phyloP scores from a whole-genome alignment of 2,329 filamentous ascomycete genomes.

The Magnaporthiopsis poae region DNA sequence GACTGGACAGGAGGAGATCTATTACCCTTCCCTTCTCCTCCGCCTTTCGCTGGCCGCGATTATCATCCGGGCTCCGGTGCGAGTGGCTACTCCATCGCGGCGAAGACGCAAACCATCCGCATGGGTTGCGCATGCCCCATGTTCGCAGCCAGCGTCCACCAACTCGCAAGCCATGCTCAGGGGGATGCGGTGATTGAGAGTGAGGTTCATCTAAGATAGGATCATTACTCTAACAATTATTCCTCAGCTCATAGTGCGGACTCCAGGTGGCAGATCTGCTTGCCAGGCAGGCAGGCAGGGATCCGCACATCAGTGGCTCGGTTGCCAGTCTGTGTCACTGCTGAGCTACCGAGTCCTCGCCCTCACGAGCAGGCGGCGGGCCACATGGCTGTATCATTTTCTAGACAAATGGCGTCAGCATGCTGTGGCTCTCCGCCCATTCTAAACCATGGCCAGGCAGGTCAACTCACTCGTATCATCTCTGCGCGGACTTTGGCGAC shows the following conservation, averaged over 20 bases:
- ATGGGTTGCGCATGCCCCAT: too few species aligned
- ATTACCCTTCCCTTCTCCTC: not conserved
- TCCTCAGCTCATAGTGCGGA: not conserved
- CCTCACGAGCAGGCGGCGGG: conserved; percentile 47
- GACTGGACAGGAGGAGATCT: not conserved
- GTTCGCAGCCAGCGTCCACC: not conserved
- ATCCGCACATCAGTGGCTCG: not conserved
- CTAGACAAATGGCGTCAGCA: conserved; percentile 22
- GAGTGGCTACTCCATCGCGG: not conserved
- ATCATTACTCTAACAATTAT: not conserved
- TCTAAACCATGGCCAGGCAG: not conserved
- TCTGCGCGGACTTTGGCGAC: conserved; percentile 68
- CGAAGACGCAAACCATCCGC: not conserved
- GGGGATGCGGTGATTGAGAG: not conserved
- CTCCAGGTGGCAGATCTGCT: not conserved
- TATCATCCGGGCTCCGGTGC: not conserved
- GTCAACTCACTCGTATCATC: conserved; percentile 58
- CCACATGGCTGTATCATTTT: conserved; percentile 59
- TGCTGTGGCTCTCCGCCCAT: conserved; percentile 3
- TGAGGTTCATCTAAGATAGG: not conserved
- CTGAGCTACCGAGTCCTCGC: conserved; percentile 23
- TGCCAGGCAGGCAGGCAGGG: not conserved
- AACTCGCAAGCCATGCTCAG: not conserved
- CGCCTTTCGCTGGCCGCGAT: not conserved
- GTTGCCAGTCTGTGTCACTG: not conserved